Percentiles rank a stretch among this genome's conserved stretches.
These are phyloP conservation scores for Pleurotus pulmonarius DNA, from an alignment of 768 basidiomycete species.

Conservation along the genomic window DNA sequence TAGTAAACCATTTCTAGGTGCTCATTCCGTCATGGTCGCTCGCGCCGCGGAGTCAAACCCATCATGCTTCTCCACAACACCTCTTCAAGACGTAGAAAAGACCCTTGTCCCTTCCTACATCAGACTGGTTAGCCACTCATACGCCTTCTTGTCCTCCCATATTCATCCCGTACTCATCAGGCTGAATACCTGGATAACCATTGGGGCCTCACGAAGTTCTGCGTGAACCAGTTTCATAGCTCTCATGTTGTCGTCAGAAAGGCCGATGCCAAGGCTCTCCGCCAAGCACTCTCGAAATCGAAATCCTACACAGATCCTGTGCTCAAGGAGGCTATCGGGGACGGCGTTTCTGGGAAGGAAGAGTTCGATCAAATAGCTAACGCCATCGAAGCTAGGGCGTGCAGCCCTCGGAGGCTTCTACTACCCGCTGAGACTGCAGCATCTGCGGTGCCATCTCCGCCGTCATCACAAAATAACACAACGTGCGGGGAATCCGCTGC, in stretches of 20 bases:
- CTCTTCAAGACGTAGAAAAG: conserved; percentile 64
- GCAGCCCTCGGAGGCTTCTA: conserved; percentile 6
- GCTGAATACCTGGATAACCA: conserved; percentile 73
- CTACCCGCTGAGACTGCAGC: background rate
- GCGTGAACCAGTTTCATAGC: conserved; percentile 78
- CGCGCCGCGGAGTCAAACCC: conserved; percentile 93
- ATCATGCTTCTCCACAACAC: conserved; percentile 73
- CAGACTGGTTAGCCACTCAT: conserved; percentile 49
- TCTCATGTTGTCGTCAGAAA: conserved; percentile 53
- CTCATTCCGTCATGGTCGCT: conserved; percentile 94
- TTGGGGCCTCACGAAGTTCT: conserved; percentile 87
- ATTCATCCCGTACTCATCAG: conserved; percentile 30
- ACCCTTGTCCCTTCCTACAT: conserved; percentile 72
- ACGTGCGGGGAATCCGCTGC: background rate
- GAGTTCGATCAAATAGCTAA: conserved; percentile 55
- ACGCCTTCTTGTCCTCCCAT: background rate
- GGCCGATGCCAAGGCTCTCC: conserved; percentile 51
- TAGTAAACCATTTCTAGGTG: conserved; percentile 38
- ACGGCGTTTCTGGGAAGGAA: conserved; percentile 49
- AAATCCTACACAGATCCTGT: conserved; percentile 59
- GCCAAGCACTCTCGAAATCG: conserved; percentile 50
- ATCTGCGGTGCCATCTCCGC: conserved; percentile 21
- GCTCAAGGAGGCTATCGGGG: conserved; percentile 37
- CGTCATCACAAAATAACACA: conserved; percentile 12
- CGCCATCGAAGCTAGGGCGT: conserved; percentile 41